Evolutionary conservation across 345 rosid genomes (phyloP).

Genomic region (Hirschfeldia incana): DNA sequence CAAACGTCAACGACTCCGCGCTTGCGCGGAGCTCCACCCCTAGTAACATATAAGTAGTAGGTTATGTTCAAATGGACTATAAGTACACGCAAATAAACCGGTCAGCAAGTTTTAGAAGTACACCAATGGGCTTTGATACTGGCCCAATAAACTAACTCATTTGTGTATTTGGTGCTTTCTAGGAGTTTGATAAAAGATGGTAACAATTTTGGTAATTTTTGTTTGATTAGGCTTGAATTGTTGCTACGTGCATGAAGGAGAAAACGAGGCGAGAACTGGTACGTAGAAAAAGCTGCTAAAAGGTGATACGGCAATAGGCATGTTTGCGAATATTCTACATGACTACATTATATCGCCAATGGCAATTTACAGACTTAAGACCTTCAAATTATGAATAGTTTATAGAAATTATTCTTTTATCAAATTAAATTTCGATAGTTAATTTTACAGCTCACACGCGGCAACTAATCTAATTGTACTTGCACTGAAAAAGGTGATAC

Average conservation of each 20-base stretch:
- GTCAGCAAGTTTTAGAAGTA: background rate
- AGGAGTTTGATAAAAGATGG: no score
- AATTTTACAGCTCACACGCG: background rate
- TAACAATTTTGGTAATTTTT: no score
- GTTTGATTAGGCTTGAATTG: no score
- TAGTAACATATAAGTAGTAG: background rate
- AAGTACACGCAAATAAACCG: background rate
- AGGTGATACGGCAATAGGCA: no score
- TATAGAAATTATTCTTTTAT: background rate
- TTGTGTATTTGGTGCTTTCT: no score
- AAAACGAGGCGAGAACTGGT: no score
- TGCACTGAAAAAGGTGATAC: background rate
- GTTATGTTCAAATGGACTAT: background rate
- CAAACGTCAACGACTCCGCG: no score
- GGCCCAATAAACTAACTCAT: background rate
- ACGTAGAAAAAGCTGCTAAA: no score
- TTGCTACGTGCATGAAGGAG: no score
- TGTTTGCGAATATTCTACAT: no score
- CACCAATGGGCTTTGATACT: background rate
- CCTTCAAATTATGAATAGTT: background rate
- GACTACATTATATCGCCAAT: no score
- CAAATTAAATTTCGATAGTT: background rate
- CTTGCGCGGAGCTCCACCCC: no score
- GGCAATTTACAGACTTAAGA: background rate
- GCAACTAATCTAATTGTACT: background rate